A percentile compares a stretch with the other conserved stretches of the same genome.
phyloP scores from a whole-genome alignment of 352 stramenopile species.

The Thraustochytrium sp. region DNA sequence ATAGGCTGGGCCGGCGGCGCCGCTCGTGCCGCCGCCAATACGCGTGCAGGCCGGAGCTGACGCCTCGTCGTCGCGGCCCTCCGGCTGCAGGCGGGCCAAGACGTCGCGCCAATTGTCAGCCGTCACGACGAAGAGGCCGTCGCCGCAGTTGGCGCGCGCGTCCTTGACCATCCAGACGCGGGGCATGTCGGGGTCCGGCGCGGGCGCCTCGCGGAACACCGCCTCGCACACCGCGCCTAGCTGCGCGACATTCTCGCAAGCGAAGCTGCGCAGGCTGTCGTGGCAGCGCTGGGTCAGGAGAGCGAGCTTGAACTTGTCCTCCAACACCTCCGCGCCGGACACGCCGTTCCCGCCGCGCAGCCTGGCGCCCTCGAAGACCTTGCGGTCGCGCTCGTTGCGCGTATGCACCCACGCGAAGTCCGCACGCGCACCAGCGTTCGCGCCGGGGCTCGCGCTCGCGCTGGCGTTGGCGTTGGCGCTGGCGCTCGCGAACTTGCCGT shows the following conservation, averaged over 20 bases:
- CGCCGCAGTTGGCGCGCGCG: slow-evolving; percentile 2
- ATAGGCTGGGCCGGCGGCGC: neutral
- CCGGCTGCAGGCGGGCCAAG: neutral
- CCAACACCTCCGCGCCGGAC: neutral
- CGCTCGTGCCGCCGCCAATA: too few relatives aligned
- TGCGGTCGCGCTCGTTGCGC: neutral
- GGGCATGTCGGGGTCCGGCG: neutral
- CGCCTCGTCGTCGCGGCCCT: neutral
- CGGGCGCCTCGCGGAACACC: neutral
- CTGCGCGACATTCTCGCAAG: neutral
- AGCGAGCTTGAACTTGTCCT: slow-evolving; percentile 45
- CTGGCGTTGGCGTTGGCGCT: too few relatives aligned
- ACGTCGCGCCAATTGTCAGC: slow-evolving; percentile 1
- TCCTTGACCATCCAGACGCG: slow-evolving; percentile 34
- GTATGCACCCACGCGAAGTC: slow-evolving; percentile 38
- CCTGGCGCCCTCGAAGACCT: neutral
- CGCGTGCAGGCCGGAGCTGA: too few relatives aligned
- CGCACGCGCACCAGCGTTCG: neutral
- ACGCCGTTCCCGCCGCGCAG: slow-evolving; percentile 28
- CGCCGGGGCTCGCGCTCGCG: neutral
- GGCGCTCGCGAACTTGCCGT: too few relatives aligned
- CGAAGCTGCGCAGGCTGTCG: neutral
- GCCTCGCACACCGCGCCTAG: neutral
- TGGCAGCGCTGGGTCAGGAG: neutral
- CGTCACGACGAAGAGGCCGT: slow-evolving; percentile 25